Percentiles rank a stretch among this genome's conserved stretches.
phyloP scores from a whole-genome alignment of 768 basidiomycete genomes.

The Mycena filopes region DNA sequence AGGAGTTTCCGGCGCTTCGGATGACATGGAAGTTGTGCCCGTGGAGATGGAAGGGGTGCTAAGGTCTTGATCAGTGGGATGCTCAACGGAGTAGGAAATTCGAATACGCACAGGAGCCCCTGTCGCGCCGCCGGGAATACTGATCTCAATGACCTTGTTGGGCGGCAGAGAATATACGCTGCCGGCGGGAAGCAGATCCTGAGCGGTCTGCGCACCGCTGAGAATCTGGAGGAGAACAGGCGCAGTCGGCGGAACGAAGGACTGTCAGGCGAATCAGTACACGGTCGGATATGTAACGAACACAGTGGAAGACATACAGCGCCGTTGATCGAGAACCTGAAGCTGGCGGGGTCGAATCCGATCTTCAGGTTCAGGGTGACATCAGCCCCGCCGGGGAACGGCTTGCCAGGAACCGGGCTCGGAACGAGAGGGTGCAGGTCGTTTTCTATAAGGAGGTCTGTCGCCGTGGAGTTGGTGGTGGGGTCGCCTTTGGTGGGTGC shows the following conservation, averaged over 20 bases:
- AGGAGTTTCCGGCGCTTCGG: slow-evolving; percentile 42
- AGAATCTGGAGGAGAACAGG: slow-evolving; percentile 64
- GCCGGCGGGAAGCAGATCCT: slow-evolving; percentile 52
- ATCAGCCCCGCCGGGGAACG: slow-evolving; percentile 53
- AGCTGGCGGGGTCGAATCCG: slow-evolving; percentile 35
- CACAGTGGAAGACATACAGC: slow-evolving; percentile 46
- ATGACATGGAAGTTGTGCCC: slow-evolving; percentile 54
- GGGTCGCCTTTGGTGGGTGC: slow-evolving; percentile 45
- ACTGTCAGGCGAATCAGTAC: background rate
- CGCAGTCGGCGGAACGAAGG: slow-evolving; percentile 49
- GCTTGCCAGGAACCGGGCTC: slow-evolving; percentile 43
- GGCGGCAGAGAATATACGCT: slow-evolving; percentile 55
- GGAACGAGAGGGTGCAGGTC: slow-evolving; percentile 47
- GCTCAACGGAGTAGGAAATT: background rate
- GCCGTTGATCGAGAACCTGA: slow-evolving; percentile 44
- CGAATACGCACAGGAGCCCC: slow-evolving; percentile 45
- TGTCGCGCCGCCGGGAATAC: slow-evolving; percentile 47
- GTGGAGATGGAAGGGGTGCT: slow-evolving; percentile 47
- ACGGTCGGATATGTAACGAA: slow-evolving; percentile 52
- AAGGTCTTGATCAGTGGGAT: background rate
- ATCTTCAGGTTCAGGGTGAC: slow-evolving; percentile 50
- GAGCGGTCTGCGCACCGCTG: slow-evolving; percentile 53
- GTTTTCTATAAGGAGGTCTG: slow-evolving; percentile 47
- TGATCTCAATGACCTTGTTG: slow-evolving; percentile 60
- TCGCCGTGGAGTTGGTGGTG: slow-evolving; percentile 42